A percentile compares a stretch with the other conserved stretches of the same genome.
phyloP scores from a whole-genome alignment of 2,329 filamentous ascomycete species.

The Aspergillus latus region DNA sequence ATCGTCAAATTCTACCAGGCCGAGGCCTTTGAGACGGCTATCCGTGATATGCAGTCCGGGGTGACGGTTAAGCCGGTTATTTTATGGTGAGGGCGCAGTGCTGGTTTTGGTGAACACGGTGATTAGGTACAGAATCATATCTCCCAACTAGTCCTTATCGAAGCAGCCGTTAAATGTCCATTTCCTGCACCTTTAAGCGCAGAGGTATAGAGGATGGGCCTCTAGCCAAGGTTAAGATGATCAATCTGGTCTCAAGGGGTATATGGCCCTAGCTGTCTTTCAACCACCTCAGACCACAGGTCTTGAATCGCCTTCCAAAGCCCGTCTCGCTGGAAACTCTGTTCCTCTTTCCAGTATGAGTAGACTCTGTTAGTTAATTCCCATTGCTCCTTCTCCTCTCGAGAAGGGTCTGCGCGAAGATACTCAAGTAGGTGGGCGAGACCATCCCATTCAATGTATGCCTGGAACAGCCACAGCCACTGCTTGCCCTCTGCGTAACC shows the following conservation, averaged over 20 bases:
- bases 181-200: no score
- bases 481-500: conserved; percentile 15
- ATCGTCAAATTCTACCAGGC: conserved; percentile 48
- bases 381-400: conserved; percentile 9
- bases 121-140: no score
- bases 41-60: conserved; percentile 29
- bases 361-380: conserved; percentile 14
- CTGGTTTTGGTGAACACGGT: no score
- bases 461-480: conserved; percentile 26
- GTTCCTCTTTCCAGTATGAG: conserved; percentile 15
- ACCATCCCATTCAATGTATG: conserved; percentile 24
- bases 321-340: neutral
- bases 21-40: conserved; percentile 25
- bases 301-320: conserved; percentile 20
- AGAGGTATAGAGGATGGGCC: no score
- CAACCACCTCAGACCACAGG: neutral
- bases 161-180: no score
- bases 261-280: no score
- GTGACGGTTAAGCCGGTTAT: conserved; percentile 33
- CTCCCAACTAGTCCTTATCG: no score
- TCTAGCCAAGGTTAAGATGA: no score
- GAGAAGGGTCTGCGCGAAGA: conserved; percentile 9
- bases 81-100: conserved; percentile 22
- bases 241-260: no score
- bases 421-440: conserved; percentile 16